Base-by-base conservation (phyloP, 2,329 filamentous ascomycete genomes). In the Diatrype stigma region DNA sequence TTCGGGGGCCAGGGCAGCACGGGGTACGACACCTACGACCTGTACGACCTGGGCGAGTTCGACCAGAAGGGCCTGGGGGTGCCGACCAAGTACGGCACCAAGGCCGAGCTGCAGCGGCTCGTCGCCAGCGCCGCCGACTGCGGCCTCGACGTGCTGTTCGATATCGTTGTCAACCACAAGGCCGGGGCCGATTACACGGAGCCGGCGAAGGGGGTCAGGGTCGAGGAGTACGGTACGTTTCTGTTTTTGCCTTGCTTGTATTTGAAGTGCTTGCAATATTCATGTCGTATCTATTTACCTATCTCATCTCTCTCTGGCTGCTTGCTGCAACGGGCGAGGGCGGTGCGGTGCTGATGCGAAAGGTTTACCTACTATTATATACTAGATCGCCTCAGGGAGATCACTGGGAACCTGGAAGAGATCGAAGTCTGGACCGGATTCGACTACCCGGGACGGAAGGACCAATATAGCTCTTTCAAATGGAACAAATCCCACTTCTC, bases 101-200 rank as follows among this genome's bases (percentile, higher is more conserved):
- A 81, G 60, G 74, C 80, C 45, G 84, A 88, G 50, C 68, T 89
- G n/a, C 57, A 77, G 2, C 69, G 73, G n/a, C 63, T 89, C 45
- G 67, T 72, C 2, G 65, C 72, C 17, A 66, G 70, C 11, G 82
- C 83, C 0, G 71, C 77, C 44, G 69, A 75, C 32, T 56, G 76
- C 22, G 79, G 77, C 0, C 71, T 89, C 8, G 76, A 77, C 0
- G 60, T 88, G 1, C 76, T 86, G 56, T 89, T 84, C 77, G 86
- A 89, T 64, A 81, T 84, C 2, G 84, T 90, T 3, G 69, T 89
- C 37, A 89, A 89, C 60, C 86, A 89, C 63, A 88, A 87, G 64
- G 84, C 85, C 2, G 85, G 79, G 3, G 86, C 84, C 8, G 86
- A 89, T 62, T 73, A 70, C 19, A 80, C 74, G 10, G 84, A 87